phyloP scores from a whole-genome alignment of 2,329 filamentous ascomycete species.

The Fusarium anthophilum region DNA sequence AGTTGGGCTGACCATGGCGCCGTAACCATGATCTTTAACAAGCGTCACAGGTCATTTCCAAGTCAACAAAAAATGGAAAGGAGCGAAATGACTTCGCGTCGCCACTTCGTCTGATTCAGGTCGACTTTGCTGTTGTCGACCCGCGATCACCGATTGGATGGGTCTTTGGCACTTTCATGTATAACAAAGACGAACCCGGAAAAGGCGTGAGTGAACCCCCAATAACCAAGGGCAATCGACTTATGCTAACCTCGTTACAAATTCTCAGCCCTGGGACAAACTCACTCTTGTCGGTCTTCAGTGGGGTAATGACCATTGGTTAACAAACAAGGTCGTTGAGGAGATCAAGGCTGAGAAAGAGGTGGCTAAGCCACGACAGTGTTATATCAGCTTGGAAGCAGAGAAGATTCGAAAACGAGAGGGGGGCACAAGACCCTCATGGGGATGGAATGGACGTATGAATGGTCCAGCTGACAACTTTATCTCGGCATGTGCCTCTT shows the following conservation, averaged over 20 bases:
- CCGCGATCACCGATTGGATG: neutral
- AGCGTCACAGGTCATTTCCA: neutral
- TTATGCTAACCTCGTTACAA: neutral
- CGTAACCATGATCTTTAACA: accelerated
- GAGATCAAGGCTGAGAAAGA: neutral
- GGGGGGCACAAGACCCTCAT: neutral
- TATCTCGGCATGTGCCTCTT: neutral
- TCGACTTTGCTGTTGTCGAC: neutral
- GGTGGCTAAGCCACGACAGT: neutral
- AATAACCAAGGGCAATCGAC: accelerated
- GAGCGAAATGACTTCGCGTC: neutral
- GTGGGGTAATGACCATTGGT: neutral
- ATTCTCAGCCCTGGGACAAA: neutral
- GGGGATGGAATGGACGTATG: neutral
- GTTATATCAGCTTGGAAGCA: neutral
- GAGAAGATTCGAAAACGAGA: neutral
- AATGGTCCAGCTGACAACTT: neutral
- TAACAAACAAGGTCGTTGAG: neutral
- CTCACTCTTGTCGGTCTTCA: neutral
- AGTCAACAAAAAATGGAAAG: neutral
- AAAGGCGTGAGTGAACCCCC: neutral
- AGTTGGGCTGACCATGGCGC: neutral
- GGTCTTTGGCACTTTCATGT: neutral
- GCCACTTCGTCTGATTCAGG: neutral
- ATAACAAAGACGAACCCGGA: neutral